Base-by-base conservation (phyloP, 768 basidiomycete species). In the Clitopilus passeckerianus region DNA sequence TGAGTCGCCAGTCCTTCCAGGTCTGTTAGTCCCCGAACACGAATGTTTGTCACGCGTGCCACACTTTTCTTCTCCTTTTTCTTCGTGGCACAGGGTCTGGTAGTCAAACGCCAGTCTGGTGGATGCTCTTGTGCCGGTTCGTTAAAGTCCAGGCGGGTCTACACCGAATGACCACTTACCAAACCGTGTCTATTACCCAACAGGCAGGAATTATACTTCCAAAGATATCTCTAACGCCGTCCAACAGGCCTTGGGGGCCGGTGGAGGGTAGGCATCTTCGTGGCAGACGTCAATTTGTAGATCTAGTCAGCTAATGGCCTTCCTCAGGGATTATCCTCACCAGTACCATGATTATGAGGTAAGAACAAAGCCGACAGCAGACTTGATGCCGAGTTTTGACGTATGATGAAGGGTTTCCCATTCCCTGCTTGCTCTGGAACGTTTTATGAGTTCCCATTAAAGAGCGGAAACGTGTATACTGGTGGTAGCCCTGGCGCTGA, bases 401-500 rank as follows among this genome's bases (percentile, higher is more conserved):
- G 14, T n/a, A n/a, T n/a, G 22, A 35, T 52, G 33, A 41, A 71
- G 69, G 67, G 65, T 6, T 72, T 70, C 57, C n/a, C 44, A 35
- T 71, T 72, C 55, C 61, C 68, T 8, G 59, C 35, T 18, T 71
- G 68, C 52, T 58, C 61, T 12, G 64, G 65, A 5, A 67, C 66
- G 5, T 69, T 68, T 59, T 72, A 61, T 46, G 68, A 70, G 58
- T 72, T 59, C 41, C 71, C 70, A 23, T 63, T 71, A 6, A 53
- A 64, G 55, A 62, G 60, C 12, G 68, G 66, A 14, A 57, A 55
- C 2, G 61, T 60, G 15, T 71, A 69, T 53, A 63, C 46, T 23
- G 65, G 70, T 23, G 67, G 67, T 35, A 71, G 68, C 53, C 70
- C 68, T 1, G 71, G 68, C 18, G 65, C 69, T n/a, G 67, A 72